Evolutionary conservation across 192 early-diverging fungal species (phyloP).

Genomic region (Podila epigama): DNA sequence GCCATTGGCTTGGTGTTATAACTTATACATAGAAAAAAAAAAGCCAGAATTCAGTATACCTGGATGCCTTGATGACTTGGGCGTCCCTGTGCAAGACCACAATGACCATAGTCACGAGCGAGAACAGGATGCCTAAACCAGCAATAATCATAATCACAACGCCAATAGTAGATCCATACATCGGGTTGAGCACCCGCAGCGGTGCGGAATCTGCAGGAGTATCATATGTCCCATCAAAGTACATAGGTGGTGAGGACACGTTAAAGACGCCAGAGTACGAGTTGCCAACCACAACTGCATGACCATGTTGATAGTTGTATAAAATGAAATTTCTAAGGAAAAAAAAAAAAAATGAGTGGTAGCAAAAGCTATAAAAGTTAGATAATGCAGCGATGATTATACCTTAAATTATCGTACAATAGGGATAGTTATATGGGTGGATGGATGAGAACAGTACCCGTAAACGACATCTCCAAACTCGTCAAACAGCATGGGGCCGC

Average conservation of each 20-base stretch:
- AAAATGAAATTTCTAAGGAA: conserved; percentile 50
- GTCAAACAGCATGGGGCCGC: conserved; percentile 44
- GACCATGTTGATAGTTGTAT: conserved; percentile 47
- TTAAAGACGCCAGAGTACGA: conserved; percentile 45
- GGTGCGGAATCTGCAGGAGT: conserved; percentile 43
- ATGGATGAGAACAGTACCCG: too few relatives aligned
- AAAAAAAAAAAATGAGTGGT: conserved; percentile 2
- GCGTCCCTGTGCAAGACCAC: conserved; percentile 46
- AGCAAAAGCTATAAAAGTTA: too few relatives aligned
- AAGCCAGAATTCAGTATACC: conserved; percentile 1
- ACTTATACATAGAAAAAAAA: background rate
- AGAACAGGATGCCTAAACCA: conserved; percentile 35
- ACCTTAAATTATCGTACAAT: too few relatives aligned
- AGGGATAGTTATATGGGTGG: too few relatives aligned
- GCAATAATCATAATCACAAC: conserved; percentile 35
- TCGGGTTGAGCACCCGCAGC: conserved; percentile 39
- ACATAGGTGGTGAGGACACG: conserved; percentile 37
- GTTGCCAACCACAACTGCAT: conserved; percentile 27
- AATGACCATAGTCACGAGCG: conserved; percentile 35
- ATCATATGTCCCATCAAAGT: conserved; percentile 40
- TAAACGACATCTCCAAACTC: conserved; percentile 29
- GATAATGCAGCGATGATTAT: too few relatives aligned
- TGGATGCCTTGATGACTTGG: conserved; percentile 52
- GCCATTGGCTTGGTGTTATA: too few relatives aligned
- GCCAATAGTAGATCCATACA: conserved; percentile 14